These are phyloP conservation scores for Boletellus ananiceps DNA, from an alignment of 768 basidiomycete genomes.

Conservation along the genomic window DNA sequence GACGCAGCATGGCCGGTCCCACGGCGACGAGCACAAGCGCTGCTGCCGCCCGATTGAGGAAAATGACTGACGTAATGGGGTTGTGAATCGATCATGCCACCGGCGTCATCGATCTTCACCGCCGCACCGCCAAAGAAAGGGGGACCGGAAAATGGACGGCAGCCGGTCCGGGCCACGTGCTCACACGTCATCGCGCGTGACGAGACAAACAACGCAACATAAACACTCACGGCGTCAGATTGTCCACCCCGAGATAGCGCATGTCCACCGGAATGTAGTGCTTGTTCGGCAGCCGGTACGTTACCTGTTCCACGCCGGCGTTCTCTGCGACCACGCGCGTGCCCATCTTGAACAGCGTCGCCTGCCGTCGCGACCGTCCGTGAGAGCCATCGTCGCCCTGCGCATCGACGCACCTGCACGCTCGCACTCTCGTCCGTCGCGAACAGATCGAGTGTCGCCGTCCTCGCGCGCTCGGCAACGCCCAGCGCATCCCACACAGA, in stretches of 20 bases:
- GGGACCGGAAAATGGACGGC: not conserved
- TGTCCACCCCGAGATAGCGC: constrained; percentile 67
- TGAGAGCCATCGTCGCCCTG: not conserved
- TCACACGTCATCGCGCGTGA: constrained; percentile 18
- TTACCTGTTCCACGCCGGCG: constrained; percentile 50
- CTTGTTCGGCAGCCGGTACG: constrained; percentile 86
- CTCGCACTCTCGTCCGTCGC: constrained; percentile 87
- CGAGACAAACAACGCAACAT: not conserved
- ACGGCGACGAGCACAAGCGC: too few species aligned
- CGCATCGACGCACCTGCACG: constrained; percentile 62
- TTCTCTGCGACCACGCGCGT: constrained; percentile 68
- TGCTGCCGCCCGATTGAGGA: too few species aligned
- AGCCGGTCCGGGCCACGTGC: not conserved
- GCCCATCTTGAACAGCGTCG: constrained; percentile 88
- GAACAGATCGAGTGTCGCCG: constrained; percentile 73
- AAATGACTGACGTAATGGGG: constrained; percentile 20
- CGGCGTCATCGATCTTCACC: constrained; percentile 27
- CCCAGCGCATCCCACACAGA: constrained; percentile 57
- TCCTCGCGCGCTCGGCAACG: constrained; percentile 48
- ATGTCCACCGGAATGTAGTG: constrained; percentile 91
- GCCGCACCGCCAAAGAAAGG: constrained; percentile 8
- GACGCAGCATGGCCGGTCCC: not conserved
- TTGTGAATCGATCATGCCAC: constrained; percentile 17
- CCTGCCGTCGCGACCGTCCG: constrained; percentile 41
- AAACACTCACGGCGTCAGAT: constrained; percentile 54